Conservation (phyloP, 2,329 filamentous ascomycete genomes). For the Incumbomyces delicatus region DNA sequence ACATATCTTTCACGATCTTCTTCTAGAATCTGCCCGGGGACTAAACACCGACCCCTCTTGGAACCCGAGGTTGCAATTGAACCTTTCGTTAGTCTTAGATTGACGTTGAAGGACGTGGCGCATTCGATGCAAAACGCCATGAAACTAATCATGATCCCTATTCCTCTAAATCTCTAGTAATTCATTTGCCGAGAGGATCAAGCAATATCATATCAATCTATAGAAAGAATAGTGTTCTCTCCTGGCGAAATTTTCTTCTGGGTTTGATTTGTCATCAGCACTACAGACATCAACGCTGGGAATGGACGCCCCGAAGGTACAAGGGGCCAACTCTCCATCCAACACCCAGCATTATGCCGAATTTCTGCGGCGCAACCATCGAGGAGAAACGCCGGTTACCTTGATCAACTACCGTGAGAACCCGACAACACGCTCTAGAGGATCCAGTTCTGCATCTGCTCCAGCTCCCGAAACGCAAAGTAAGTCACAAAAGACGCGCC, state of each 20-base stretch:
- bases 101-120: too few species aligned
- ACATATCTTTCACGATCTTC: constrained; percentile 61
- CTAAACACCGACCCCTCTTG: constrained; percentile 51
- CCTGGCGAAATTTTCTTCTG: constrained; percentile 56
- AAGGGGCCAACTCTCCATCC: not conserved
- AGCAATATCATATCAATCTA: constrained; percentile 56
- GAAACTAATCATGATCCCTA: constrained; percentile 39
- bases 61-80: constrained; percentile 23
- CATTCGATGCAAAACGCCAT: too few species aligned
- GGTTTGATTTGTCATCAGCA: constrained; percentile 28
- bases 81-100: too few species aligned
- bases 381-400: not conserved
- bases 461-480: not conserved
- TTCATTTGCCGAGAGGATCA: constrained; percentile 44
- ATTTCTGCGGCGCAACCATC: constrained; percentile 5
- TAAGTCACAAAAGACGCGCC: too few species aligned
- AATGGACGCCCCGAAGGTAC: constrained; percentile 6
- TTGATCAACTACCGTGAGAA: not conserved
- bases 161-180: constrained; percentile 58
- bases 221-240: constrained; percentile 68
- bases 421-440: not conserved
- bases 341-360: constrained; percentile 4
- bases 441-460: not conserved
- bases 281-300: constrained; percentile 6
- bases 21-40: constrained; percentile 45